Conservation (phyloP, 257 asterid species). For the Nicotiana otophora region DNA sequence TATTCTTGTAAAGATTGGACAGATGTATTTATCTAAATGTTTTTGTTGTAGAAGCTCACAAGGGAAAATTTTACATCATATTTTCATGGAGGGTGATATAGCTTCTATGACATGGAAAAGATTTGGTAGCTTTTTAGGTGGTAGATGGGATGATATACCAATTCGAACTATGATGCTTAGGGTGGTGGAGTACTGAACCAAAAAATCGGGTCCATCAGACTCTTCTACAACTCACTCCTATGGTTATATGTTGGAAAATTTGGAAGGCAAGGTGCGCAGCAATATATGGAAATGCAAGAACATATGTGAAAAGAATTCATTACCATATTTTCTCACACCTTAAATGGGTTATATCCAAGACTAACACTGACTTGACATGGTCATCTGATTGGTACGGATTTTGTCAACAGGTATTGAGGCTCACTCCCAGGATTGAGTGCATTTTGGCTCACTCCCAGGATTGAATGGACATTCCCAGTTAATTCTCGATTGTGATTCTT, state of each 20-base stretch:
- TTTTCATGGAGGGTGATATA: background rate
- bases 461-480: background rate
- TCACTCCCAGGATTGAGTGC: background rate
- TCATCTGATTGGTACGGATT: background rate
- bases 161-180: background rate
- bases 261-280: background rate
- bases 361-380: background rate
- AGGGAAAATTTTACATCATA: background rate
- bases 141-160: background rate
- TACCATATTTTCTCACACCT: background rate
- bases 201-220: background rate
- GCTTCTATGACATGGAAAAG: background rate
- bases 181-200: background rate
- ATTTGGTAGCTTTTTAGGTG: background rate
- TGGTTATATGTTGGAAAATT: background rate
- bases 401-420: background rate
- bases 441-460: background rate
- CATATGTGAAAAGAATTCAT: background rate
- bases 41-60: background rate
- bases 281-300: background rate
- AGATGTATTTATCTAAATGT: background rate
- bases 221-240: background rate
- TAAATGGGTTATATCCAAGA: background rate
- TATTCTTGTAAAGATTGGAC: background rate
- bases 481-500: background rate